Conservation (phyloP, 352 stramenopile genomes). For the Saprolegnia parasitica region DNA sequence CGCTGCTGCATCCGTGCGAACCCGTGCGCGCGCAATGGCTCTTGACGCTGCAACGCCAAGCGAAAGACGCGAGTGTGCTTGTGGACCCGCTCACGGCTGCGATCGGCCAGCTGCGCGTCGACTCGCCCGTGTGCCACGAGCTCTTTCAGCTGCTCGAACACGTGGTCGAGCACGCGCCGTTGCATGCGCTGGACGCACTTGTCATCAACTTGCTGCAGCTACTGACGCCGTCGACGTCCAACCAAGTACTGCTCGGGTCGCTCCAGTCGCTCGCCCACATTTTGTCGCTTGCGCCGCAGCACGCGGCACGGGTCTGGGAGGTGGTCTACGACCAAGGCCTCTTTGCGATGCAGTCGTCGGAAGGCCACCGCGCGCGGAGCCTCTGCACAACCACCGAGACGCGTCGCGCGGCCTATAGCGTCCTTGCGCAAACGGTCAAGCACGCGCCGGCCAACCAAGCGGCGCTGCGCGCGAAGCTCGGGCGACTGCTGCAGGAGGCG, state of each 20-base stretch:
- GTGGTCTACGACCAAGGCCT: conserved; percentile 81
- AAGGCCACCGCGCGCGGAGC: conserved; percentile 51
- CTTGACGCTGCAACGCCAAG: conserved; percentile 49
- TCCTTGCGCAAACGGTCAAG: conserved; percentile 41
- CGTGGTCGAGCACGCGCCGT: background rate
- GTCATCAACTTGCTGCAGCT: background rate
- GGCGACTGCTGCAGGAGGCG: conserved; percentile 1
- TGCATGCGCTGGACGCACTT: background rate
- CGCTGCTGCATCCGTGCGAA: conserved; percentile 39
- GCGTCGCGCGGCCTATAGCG: conserved; percentile 69
- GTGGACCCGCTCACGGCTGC: background rate
- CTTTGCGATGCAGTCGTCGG: conserved; percentile 60
- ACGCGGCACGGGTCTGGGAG: conserved; percentile 56
- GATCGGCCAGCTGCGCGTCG: background rate
- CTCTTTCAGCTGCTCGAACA: conserved; percentile 17
- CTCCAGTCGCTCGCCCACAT: conserved; percentile 4
- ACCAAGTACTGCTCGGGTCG: conserved; percentile 12
- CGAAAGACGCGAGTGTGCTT: conserved; percentile 8
- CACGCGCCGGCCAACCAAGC: background rate
- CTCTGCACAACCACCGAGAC: conserved; percentile 76
- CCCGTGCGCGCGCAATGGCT: conserved; percentile 83
- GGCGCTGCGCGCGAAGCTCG: conserved; percentile 12
- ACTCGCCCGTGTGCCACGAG: conserved; percentile 8
- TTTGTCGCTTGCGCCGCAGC: background rate
- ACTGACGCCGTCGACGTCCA: conserved; percentile 11